Evolutionary conservation across 768 basidiomycete genomes (phyloP).

Genomic region (Strobilomyces echinocephalus): DNA sequence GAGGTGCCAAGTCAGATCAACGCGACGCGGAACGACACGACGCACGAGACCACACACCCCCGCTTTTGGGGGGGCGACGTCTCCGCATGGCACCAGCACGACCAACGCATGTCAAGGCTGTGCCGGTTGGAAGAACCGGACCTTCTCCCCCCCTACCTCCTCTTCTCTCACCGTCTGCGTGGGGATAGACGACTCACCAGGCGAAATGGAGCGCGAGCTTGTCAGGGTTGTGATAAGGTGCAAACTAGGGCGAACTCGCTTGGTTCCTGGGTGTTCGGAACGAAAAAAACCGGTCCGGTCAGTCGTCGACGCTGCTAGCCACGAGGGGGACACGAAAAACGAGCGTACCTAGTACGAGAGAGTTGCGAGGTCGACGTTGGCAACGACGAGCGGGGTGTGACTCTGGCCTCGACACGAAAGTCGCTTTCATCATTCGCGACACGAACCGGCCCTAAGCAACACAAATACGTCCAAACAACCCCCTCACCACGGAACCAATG

Average conservation of each 20-base stretch:
- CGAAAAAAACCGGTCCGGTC: slow-evolving; percentile 22
- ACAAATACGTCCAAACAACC: slow-evolving; percentile 29
- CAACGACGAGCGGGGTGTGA: slow-evolving; percentile 28
- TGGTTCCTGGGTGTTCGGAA: slow-evolving; percentile 20
- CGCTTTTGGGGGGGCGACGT: slow-evolving; percentile 16
- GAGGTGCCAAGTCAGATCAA: slow-evolving; percentile 12
- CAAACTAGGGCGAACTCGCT: slow-evolving; percentile 22
- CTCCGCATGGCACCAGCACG: slow-evolving; percentile 6
- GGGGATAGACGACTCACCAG: slow-evolving; percentile 18
- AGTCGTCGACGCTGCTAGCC: background rate
- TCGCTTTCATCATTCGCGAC: slow-evolving; percentile 22
- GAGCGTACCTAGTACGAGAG: slow-evolving; percentile 17
- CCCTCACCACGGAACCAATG: background rate
- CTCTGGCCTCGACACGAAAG: slow-evolving; percentile 27
- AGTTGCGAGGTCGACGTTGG: slow-evolving; percentile 23
- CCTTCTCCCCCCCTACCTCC: too few relatives aligned
- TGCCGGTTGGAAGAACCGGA: slow-evolving; percentile 14
- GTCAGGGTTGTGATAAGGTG: slow-evolving; percentile 15
- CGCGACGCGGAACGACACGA: background rate
- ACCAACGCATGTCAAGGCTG: slow-evolving; percentile 22
- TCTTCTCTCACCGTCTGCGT: background rate
- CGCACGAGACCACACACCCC: slow-evolving; percentile 18
- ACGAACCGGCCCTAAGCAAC: slow-evolving; percentile 32
- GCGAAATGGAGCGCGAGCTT: slow-evolving; percentile 16
- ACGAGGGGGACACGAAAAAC: slow-evolving; percentile 1